Evolutionary conservation across 1,284 basidiomycete genomes (phyloP), one percentile per base, ranked within the genome.

Genomic region (Naganishia sp.): DNA sequence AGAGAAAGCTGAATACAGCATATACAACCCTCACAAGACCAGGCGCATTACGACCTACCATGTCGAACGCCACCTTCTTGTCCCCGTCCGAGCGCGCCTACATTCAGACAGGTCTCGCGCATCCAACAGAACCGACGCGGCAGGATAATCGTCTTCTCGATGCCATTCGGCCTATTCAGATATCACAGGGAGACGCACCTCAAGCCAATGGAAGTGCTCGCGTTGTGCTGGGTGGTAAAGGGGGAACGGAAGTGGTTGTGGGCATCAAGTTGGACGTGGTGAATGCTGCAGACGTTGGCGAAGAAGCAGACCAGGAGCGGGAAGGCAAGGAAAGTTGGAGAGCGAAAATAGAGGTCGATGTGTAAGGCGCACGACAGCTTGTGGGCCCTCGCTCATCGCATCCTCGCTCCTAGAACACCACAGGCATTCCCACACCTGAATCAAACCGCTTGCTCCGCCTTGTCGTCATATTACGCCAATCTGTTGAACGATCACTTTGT

Each of bases 11-110:
- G 10, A 10, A 39, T 39, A 39, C 13, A 10, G 13, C 36, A 13
- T 7, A 39, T 39, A 3, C 9, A 39, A 7, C 9, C 23, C 45
- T n/a, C 45, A 5, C 45, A 5, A n/a, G 9, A 28, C 28, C 28
- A 28, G 23, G 45, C n/a, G 23, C 23, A 7, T 25, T 2, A 21
- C 13, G 25, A 50, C 23, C 49, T 21, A 23, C 49, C 10, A 61
- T 61, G 59, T 61, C 59, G 23, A 61, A 61, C 48, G 48, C 48
- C 25, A 61, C 42, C 33, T 61, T 66, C 23, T 71, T 79, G 50
- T 80, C 79, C 0, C 76, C 78, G 6, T 72, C 79, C 2, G 79
- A 80, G 65, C 67, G 72, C n/a, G 72, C 72, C 13, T 80, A 78
- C 70, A 79, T 80, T 55, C 66, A 74, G 54, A 71, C 75, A 1